phyloP scores from a whole-genome alignment of 2,329 filamentous ascomycete genomes.

The Alternaria longipes region DNA sequence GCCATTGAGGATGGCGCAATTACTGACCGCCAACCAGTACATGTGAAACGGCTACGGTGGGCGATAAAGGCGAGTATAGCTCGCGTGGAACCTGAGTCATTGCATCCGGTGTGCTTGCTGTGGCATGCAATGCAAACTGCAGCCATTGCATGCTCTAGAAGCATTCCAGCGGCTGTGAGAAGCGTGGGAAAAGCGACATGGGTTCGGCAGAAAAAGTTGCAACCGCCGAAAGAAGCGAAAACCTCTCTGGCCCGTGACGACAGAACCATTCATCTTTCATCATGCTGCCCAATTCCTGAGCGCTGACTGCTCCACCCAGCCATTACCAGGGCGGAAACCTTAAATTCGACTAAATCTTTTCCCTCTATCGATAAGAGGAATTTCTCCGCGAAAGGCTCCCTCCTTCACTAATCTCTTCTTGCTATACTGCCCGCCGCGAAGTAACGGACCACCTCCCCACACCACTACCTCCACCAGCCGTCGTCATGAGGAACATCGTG shows the following conservation, averaged over 20 bases:
- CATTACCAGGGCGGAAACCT: constrained; percentile 29
- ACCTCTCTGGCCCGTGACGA: constrained; percentile 33
- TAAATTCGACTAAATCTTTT: constrained; percentile 11
- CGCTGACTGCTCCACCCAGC: constrained; percentile 28
- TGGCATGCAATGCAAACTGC: constrained; percentile 2
- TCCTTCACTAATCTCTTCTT: constrained; percentile 9
- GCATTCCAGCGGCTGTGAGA: neutral
- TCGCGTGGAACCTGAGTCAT: constrained; percentile 1
- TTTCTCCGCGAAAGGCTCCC: constrained; percentile 15
- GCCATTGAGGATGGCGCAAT: constrained; percentile 23
- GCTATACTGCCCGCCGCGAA: constrained; percentile 21
- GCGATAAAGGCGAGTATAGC: neutral
- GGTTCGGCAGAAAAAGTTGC: constrained; percentile 13
- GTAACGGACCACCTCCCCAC: neutral
- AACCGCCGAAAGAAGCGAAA: constrained; percentile 30
- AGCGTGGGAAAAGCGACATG: constrained; percentile 5
- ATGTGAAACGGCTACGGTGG: neutral
- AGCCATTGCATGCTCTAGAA: constrained; percentile 5
- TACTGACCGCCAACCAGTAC: constrained; percentile 7
- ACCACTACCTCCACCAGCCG: constrained; percentile 1
- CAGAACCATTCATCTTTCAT: constrained; percentile 31
- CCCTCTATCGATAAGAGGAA: constrained; percentile 16
- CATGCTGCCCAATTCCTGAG: constrained; percentile 47
- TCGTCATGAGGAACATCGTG: constrained; percentile 94
- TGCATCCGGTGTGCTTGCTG: neutral